Evolutionary conservation across 2,329 filamentous ascomycete genomes (phyloP).

Genomic region (Ceratocystis variospora): DNA sequence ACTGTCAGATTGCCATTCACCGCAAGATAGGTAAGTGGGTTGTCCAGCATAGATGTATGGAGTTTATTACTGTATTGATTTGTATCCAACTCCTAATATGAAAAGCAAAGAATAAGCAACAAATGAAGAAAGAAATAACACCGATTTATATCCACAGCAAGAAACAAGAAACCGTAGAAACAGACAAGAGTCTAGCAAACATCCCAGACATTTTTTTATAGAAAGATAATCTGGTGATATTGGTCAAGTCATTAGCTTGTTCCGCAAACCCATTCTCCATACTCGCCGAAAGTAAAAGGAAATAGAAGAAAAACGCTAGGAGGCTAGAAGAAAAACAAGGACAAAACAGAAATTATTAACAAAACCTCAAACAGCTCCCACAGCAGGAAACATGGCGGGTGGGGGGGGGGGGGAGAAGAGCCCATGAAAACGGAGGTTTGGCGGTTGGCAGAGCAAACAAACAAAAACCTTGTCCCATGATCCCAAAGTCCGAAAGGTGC

Average conservation of each 20-base stretch:
- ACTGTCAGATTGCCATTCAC: too few relatives aligned
- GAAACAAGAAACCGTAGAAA: not conserved
- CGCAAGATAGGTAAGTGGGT: too few relatives aligned
- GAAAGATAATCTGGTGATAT: not conserved
- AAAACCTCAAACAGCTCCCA: not conserved
- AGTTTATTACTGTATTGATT: not conserved
- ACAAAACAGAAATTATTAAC: not conserved
- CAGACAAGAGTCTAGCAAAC: not conserved
- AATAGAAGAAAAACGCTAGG: not conserved
- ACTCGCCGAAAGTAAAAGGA: not conserved
- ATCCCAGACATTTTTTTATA: not conserved
- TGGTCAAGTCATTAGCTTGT: not conserved
- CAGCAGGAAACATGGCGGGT: too few relatives aligned
- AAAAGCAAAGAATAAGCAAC: not conserved
- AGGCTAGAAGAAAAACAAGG: not conserved
- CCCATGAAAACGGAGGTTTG: not conserved
- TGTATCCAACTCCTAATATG: not conserved
- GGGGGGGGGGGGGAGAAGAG: not conserved
- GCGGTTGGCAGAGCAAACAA: not conserved
- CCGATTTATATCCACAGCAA: conserved; percentile 1
- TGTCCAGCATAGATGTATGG: too few relatives aligned
- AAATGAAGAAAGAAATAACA: not conserved
- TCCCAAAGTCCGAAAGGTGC: not conserved
- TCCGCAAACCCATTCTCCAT: not conserved
- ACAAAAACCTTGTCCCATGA: not conserved